Percentiles rank a stretch among this genome's conserved stretches.
These are phyloP conservation scores for Candida chauliodis DNA, from an alignment of 805 yeast species.

Conservation along the genomic window DNA sequence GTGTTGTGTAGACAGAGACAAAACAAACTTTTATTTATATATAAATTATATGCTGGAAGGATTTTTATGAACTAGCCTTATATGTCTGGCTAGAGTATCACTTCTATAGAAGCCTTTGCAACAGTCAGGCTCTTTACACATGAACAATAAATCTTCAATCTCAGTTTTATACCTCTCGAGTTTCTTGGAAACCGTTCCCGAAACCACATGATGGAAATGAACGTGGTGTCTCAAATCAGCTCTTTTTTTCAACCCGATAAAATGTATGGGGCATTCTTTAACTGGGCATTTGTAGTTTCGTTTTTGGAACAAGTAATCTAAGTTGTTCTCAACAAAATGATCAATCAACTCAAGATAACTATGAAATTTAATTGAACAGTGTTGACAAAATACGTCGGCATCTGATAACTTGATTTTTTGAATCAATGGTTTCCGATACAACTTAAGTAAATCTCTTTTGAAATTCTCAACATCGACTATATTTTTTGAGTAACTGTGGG, in stretches of 20 bases:
- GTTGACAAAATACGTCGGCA: conserved; percentile 9
- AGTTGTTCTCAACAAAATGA: conserved; percentile 8
- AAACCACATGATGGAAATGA: conserved; percentile 21
- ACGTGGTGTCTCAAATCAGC: conserved; percentile 28
- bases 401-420: conserved; percentile 8
- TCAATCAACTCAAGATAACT: conserved; percentile 11
- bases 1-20: conserved; percentile 1
- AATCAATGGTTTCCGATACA: background rate
- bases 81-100: conserved; percentile 54
- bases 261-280: conserved; percentile 24
- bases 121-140: conserved; percentile 30
- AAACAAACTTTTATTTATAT: background rate
- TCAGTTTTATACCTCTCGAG: conserved; percentile 5
- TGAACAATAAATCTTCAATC: conserved; percentile 13
- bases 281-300: conserved; percentile 23
- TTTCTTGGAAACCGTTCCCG: conserved; percentile 7
- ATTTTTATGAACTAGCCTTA: conserved; percentile 45
- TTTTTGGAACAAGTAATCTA: conserved; percentile 1
- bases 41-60: background rate
- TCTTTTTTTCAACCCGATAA: conserved; percentile 28
- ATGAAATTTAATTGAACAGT: conserved; percentile 10
- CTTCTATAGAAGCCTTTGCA: conserved; percentile 47
- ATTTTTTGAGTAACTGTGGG: background rate
- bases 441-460: background rate
- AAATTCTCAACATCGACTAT: background rate